phyloP scores from a whole-genome alignment of 805 yeast species.

The Nakazawaea laoshanensis region DNA sequence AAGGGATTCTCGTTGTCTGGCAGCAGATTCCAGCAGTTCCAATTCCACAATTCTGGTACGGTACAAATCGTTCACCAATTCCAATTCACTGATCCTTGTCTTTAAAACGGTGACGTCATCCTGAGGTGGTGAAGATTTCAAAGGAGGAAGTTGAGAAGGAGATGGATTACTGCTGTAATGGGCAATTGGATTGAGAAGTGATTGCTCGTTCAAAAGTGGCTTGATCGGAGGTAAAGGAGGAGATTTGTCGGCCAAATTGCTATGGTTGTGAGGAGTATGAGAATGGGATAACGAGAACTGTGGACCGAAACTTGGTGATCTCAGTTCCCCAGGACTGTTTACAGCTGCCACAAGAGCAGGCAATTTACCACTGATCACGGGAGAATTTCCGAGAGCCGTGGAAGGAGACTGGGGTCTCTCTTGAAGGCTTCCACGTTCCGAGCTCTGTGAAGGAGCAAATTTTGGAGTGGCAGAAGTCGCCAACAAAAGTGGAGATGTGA shows the following conservation, averaged over 20 bases:
- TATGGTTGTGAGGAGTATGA: conserved; percentile 10
- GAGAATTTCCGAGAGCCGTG: conserved; percentile 31
- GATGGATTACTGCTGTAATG: conserved; percentile 6
- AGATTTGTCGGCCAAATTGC: conserved; percentile 19
- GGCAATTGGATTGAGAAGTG: conserved; percentile 10
- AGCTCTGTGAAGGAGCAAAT: conserved; percentile 29
- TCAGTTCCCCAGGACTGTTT: conserved; percentile 12
- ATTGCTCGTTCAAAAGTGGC: conserved; percentile 11
- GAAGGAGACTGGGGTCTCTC: conserved; percentile 16
- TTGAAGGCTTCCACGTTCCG: conserved; percentile 19
- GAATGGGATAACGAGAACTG: conserved; percentile 17
- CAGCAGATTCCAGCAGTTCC: conserved; percentile 58
- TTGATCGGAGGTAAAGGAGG: conserved; percentile 12
- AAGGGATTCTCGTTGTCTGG: conserved; percentile 39
- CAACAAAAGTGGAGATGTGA: conserved; percentile 57
- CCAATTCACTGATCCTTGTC: conserved; percentile 81
- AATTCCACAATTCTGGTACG: conserved; percentile 76
- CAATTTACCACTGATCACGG: conserved; percentile 13
- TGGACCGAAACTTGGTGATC: conserved; percentile 24
- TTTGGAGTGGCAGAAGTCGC: conserved; percentile 31
- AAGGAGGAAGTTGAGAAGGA: conserved; percentile 1
- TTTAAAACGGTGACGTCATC: conserved; percentile 30
- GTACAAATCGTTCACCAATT: conserved; percentile 83
- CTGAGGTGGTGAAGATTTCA: conserved; percentile 5
- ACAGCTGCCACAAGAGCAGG: conserved; percentile 14